Conservation (phyloP, 345 rosid species). For the Gossypium australe region DNA sequence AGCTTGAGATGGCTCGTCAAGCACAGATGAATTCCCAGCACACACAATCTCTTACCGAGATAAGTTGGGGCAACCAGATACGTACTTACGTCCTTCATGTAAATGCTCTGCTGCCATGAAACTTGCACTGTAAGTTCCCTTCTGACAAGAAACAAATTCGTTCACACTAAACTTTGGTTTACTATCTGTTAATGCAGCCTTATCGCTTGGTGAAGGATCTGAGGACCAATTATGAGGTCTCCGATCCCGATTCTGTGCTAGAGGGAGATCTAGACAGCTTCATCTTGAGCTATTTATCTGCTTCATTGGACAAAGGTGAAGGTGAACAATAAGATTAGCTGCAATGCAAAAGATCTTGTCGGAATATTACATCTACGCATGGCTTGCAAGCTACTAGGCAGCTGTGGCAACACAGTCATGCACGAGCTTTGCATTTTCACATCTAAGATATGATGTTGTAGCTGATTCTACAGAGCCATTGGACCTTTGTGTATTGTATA, state of each 20-base stretch:
- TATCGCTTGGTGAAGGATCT: constrained; percentile 95
- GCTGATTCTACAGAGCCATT: neutral
- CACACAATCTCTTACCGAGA: constrained; percentile 84
- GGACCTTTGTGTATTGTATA: neutral
- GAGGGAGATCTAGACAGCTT: constrained; percentile 49
- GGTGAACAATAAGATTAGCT: constrained; percentile 5
- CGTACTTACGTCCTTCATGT: constrained; percentile 89
- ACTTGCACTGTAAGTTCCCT: constrained; percentile 6
- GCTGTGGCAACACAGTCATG: neutral
- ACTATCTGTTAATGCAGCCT: constrained; percentile 44
- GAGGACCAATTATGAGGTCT: constrained; percentile 81
- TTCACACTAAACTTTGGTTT: neutral
- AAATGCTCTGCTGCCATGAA: constrained; percentile 18
- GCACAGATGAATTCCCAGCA: constrained; percentile 86
- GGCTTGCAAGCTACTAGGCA: neutral
- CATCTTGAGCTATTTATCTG: constrained; percentile 55
- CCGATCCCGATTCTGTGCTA: constrained; percentile 83
- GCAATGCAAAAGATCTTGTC: neutral
- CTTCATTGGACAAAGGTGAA: constrained; percentile 59
- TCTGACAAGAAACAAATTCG: neutral
- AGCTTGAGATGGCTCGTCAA: constrained; percentile 84
- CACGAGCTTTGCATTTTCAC: neutral
- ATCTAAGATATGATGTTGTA: neutral
- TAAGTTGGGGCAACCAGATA: constrained; percentile 94
- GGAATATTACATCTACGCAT: neutral